Evolutionary conservation across 306 rosid species (phyloP), one percentile per base, ranked within the genome.

Genomic region (Alnus glutinosa): DNA sequence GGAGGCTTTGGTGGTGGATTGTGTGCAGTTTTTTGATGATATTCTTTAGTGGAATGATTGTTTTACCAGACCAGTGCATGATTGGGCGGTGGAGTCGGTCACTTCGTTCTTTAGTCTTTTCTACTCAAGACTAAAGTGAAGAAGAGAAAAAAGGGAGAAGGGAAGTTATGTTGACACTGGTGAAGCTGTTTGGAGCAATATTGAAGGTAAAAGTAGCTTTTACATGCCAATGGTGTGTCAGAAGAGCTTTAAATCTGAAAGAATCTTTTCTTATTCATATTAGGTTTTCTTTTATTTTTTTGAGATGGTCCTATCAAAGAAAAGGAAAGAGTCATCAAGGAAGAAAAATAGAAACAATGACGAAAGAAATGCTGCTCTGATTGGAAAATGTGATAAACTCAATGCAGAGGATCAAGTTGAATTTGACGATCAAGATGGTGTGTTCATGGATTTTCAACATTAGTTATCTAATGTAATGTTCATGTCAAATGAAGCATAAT

Each of bases 401-500:
- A 48, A n/a, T 9, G 47, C 46, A 0, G 73, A 82, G 66, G 74
- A 32, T 30, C 81, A 70, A 46, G 84, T 77, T 71, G 83, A 72
- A 80, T 75, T 75, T 49, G 55, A 57, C 12, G 85, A 84, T 59
- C 36, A 77, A 70, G 69, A 32, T 54, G 92, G 97, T 91, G 69
- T 48, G 84, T 78, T 75, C 16, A 3, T 73, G 39, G 48, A 55
- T 52, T 23, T 46, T 16, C 67, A 4, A 30, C 42, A 4, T 50
- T 34, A 15, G 18, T 55, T 23, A 9, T 23, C 28, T 77, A 36
- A 58, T 71, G 30, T 44, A 32, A 36, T 70, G 8, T 75, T 77
- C 44, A 9, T 80, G 49, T 16, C 37, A 72, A 44, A 16, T 39
- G 12, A 74, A 10, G 10, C 15, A 37, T 23, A 23, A 23, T 59